phyloP scores from a whole-genome alignment of 805 yeast genomes.

The Candida namnaoensis region DNA sequence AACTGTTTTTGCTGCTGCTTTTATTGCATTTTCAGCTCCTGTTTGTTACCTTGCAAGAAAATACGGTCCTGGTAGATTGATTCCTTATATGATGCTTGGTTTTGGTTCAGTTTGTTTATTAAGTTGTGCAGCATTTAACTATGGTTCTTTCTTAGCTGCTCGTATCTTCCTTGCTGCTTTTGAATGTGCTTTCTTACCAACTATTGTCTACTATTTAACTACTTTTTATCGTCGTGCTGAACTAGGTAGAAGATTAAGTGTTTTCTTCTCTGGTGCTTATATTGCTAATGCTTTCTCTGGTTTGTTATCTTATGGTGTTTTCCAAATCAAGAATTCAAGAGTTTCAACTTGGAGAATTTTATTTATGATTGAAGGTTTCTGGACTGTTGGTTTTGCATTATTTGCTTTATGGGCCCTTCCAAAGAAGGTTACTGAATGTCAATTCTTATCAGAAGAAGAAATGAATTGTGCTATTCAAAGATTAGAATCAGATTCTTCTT shows the following conservation, averaged over 20 bases:
- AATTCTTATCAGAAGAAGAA: constrained; percentile 34
- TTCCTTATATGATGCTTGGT: constrained; percentile 34
- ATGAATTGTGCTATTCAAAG: constrained; percentile 24
- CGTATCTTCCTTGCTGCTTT: constrained; percentile 35
- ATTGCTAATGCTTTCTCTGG: constrained; percentile 25
- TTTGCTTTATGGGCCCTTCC: constrained; percentile 31
- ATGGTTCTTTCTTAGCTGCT: constrained; percentile 26
- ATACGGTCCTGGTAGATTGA: constrained; percentile 33
- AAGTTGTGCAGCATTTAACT: constrained; percentile 30
- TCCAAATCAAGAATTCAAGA: constrained; percentile 27
- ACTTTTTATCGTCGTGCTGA: constrained; percentile 29
- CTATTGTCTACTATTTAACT: constrained; percentile 26
- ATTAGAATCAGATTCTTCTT: constrained; percentile 36
- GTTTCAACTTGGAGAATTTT: constrained; percentile 40
- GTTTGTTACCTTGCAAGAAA: constrained; percentile 30
- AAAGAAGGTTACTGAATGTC: constrained; percentile 24
- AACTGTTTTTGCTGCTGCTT: constrained; percentile 37
- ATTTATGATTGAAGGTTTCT: constrained; percentile 35
- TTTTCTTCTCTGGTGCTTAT: constrained; percentile 26
- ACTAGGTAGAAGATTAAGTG: constrained; percentile 26
- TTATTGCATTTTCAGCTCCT: constrained; percentile 36
- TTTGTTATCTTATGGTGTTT: constrained; percentile 31
- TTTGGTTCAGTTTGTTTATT: constrained; percentile 34
- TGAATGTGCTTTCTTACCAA: constrained; percentile 35
- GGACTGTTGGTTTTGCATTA: constrained; percentile 34